These are phyloP conservation scores for Cymbidium sinense DNA, from an alignment of 106 monocot species.

Conservation along the genomic window DNA sequence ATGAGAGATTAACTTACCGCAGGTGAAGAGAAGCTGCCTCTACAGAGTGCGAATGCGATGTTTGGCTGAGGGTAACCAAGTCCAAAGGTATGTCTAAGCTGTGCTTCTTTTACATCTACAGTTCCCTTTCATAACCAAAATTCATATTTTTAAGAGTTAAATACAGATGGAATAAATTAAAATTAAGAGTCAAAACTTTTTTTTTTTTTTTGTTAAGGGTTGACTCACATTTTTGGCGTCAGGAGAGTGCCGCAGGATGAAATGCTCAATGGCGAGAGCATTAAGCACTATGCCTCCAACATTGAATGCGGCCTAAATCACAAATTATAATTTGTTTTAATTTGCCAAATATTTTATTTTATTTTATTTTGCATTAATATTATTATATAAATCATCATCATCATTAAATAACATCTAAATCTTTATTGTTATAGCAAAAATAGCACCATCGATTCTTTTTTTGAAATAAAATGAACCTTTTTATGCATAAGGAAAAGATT, in stretches of 20 bases:
- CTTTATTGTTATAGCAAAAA: no score
- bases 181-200: not conserved
- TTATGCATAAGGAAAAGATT: no score
- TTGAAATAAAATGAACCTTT: no score
- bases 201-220: not conserved
- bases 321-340: not conserved
- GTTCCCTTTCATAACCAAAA: slow-evolving; percentile 24
- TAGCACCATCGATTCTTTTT: no score
- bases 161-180: not conserved
- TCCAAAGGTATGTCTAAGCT: slow-evolving; percentile 42
- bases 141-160: not conserved
- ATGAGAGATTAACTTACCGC: slow-evolving; percentile 37
- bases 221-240: slow-evolving; percentile 37
- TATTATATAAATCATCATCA: no score
- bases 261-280: slow-evolving; percentile 84
- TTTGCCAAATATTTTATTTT: no score
- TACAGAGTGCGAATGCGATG: slow-evolving; percentile 80
- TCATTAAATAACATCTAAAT: no score
- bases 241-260: slow-evolving; percentile 63
- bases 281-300: slow-evolving; percentile 80
- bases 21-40: slow-evolving; percentile 88
- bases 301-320: slow-evolving; percentile 64
- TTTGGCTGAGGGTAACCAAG: slow-evolving; percentile 84
- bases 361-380: no score
- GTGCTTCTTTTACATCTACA: slow-evolving; percentile 43